Conservation (phyloP, 805 yeast genomes). For the Metschnikowia lochheadii region DNA sequence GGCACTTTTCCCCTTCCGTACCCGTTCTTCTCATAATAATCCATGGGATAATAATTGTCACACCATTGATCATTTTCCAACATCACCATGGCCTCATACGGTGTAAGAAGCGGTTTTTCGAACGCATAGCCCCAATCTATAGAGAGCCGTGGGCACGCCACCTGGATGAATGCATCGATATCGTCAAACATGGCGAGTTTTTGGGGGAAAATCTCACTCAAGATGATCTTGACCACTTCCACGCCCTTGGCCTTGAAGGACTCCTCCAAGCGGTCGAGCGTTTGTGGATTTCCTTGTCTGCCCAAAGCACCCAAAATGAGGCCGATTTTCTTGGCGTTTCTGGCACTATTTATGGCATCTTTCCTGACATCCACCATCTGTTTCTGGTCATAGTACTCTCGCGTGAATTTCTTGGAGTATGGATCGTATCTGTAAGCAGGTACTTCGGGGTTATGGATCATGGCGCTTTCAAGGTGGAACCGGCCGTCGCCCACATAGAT, state of each 20-base stretch:
- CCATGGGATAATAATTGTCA: slow-evolving; percentile 84
- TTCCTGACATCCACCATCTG: slow-evolving; percentile 73
- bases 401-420: slow-evolving; percentile 83
- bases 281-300: slow-evolving; percentile 84
- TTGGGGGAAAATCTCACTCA: slow-evolving; percentile 91
- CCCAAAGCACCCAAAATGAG: slow-evolving; percentile 90
- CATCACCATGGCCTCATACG: slow-evolving; percentile 93
- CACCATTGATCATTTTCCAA: slow-evolving; percentile 68
- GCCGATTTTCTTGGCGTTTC: slow-evolving; percentile 63
- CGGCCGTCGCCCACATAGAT: slow-evolving; percentile 94
- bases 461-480: slow-evolving; percentile 90
- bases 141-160: slow-evolving; percentile 93
- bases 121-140: slow-evolving; percentile 99
- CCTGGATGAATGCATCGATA: slow-evolving; percentile 92
- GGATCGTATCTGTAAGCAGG: slow-evolving; percentile 96
- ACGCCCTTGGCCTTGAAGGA: slow-evolving; percentile 53
- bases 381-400: slow-evolving; percentile 82
- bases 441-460: slow-evolving; percentile 93
- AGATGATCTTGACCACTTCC: slow-evolving; percentile 71
- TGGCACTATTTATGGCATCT: slow-evolving; percentile 67
- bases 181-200: slow-evolving; percentile 90
- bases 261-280: slow-evolving; percentile 63
- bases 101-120: slow-evolving; percentile 84
- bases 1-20: slow-evolving; percentile 87
- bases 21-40: slow-evolving; percentile 84